Percentiles rank a stretch among this genome's conserved stretches.
phyloP scores from a whole-genome alignment of 345 rosid genomes.

The Sapria himalayana region DNA sequence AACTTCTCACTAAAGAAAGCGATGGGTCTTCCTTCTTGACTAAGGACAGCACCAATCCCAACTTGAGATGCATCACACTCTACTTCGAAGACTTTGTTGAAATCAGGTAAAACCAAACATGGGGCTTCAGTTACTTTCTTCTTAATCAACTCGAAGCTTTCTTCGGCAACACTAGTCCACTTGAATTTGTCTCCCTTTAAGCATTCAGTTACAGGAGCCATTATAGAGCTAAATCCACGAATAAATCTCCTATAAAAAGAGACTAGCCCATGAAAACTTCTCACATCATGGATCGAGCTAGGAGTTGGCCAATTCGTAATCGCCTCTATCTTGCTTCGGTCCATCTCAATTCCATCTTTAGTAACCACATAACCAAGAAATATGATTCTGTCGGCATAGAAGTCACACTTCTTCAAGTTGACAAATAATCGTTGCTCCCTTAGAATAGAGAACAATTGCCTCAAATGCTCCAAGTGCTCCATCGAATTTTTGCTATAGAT shows the following conservation, averaged over 20 bases:
- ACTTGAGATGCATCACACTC: slow-evolving; percentile 4
- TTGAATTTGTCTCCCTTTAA: neutral
- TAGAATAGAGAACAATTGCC: neutral
- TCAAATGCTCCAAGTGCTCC: neutral
- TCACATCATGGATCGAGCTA: neutral
- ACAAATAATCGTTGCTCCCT: neutral
- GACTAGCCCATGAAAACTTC: slow-evolving; percentile 2
- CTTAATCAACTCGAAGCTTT: neutral
- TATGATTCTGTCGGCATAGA: neutral
- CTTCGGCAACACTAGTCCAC: neutral
- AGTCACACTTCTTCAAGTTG: neutral
- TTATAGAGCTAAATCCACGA: neutral
- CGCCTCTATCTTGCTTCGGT: neutral
- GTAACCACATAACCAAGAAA: neutral
- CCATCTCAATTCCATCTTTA: neutral
- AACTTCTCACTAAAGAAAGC: too few species aligned
- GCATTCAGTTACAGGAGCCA: neutral
- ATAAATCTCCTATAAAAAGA: neutral
- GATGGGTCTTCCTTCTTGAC: too few species aligned
- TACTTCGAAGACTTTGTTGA: neutral
- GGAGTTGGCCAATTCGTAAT: neutral
- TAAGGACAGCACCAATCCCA: too few species aligned
- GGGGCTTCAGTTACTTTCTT: neutral
- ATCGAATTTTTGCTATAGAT: neutral
- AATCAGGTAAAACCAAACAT: neutral